Conservation (phyloP, 140 eudicot genomes). For the Oenanthe javanica region DNA sequence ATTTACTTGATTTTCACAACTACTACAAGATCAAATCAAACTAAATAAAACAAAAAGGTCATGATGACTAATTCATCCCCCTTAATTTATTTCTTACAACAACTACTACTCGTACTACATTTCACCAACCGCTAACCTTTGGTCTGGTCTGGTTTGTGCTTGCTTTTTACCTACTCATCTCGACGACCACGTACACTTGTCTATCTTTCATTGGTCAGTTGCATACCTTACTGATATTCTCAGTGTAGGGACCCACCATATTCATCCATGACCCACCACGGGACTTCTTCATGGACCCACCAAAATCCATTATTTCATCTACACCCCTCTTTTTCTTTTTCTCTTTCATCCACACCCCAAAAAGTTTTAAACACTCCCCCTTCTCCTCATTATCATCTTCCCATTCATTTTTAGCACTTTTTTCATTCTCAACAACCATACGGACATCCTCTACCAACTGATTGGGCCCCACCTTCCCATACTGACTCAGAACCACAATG, state of each 20-base stretch:
- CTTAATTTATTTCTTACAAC: neutral
- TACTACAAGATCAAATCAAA: neutral
- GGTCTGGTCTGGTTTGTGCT: neutral
- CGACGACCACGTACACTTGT: neutral
- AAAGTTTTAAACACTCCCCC: slow-evolving; percentile 43
- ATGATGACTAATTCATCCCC: slow-evolving; percentile 4
- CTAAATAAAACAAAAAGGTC: neutral
- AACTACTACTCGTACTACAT: neutral
- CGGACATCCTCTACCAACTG: slow-evolving; percentile 15
- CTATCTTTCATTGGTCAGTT: slow-evolving; percentile 17
- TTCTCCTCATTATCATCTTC: slow-evolving; percentile 32
- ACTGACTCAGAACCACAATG: slow-evolving; percentile 37
- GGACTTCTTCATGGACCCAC: slow-evolving; percentile 31
- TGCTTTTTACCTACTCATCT: neutral
- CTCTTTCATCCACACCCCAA: slow-evolving; percentile 67
- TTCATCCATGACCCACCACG: slow-evolving; percentile 24
- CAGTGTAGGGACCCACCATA: slow-evolving; percentile 21
- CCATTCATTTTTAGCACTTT: neutral
- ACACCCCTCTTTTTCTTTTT: slow-evolving; percentile 57
- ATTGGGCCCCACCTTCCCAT: slow-evolving; percentile 65
- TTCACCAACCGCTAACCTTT: neutral
- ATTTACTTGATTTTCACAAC: neutral
- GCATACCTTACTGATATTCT: slow-evolving; percentile 41
- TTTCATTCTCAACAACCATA: slow-evolving; percentile 27
- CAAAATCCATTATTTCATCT: slow-evolving; percentile 21